Base-by-base conservation (phyloP, 495 filamentous ascomycete genomes). In the Neohortaea acidophila region DNA sequence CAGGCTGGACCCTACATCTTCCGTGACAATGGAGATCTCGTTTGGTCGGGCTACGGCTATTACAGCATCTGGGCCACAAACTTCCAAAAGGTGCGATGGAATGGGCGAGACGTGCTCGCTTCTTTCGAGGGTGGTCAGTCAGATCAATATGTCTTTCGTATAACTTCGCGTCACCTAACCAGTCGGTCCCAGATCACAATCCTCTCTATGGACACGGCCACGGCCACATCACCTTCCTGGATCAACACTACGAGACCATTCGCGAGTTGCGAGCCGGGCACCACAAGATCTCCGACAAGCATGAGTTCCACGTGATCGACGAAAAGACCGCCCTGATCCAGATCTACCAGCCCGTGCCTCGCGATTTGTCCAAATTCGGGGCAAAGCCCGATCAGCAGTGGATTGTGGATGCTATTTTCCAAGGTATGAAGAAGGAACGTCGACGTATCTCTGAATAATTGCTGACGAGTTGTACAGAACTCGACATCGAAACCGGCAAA, bases 401-500 rank as follows among this genome's bases (percentile, higher is more conserved):
- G 32, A 15, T 34, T 3, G 19, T 34, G 17, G 32, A 34, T 15
- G 6, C 8, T 13, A 34, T 20, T 20, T 20, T 34, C 32, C 32
- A 34, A 13, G 32, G 28, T 31, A 6, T 31, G n/a, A 6, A 6
- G 6, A 5, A 6, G n/a, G 4, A 13, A 15, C 28, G 17, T 15
- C 17, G 17, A 4, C 6, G 5, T 13, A 4, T 13, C 4, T 15
- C n/a, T 4, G 4, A 5, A 13, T 15, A 31, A 5, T 31, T 13
- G 4, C n/a, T 5, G 28, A 26, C 24, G 7, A 5, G 64, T 37
- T 59, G n/a, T n/a, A n/a, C 60, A 48, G 68, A 71, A 47, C 48
- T 72, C 2, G 65, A 72, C 27, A 55, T 69, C 12, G 61, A 62
- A 27, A 67, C 64, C 0, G 62, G 58, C 36, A 51, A 62, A 29